Evolutionary conservation across 2,329 filamentous ascomycete genomes (phyloP).

Genomic region (Phaeosphaeriaceae sp.): DNA sequence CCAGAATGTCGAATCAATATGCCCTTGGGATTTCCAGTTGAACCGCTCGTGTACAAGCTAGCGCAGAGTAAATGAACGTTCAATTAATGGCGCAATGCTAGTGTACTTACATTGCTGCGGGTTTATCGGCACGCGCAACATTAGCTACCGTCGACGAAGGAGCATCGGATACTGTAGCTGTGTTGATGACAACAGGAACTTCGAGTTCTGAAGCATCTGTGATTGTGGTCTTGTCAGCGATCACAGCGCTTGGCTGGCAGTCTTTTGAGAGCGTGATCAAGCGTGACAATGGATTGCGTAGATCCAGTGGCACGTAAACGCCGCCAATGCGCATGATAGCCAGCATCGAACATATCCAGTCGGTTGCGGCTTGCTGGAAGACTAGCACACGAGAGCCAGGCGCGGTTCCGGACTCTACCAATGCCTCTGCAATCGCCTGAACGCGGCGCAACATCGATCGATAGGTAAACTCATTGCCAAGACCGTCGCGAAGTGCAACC

Average conservation of each 20-base stretch:
- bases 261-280: conserved; percentile 40
- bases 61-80: conserved; percentile 55
- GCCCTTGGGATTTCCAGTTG: conserved; percentile 64
- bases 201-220: conserved; percentile 20
- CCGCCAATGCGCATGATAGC: conserved; percentile 52
- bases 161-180: neutral
- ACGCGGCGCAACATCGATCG: neutral
- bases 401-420: neutral
- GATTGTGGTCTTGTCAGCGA: conserved; percentile 33
- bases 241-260: conserved; percentile 36
- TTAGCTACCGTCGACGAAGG: neutral
- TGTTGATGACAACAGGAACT: neutral
- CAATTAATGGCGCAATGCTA: neutral
- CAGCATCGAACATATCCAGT: conserved; percentile 51
- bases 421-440: neutral
- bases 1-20: conserved; percentile 40
- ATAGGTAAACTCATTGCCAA: conserved; percentile 1
- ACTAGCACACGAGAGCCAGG: conserved; percentile 45
- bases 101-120: neutral
- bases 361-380: conserved; percentile 47
- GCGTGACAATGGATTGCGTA: conserved; percentile 35
- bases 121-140: neutral
- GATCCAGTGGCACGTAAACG: conserved; percentile 51
- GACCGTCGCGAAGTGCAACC: conserved; percentile 6
- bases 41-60: conserved; percentile 66